Conservation (phyloP, 768 basidiomycete species). For the Kondoa subrosea region DNA sequence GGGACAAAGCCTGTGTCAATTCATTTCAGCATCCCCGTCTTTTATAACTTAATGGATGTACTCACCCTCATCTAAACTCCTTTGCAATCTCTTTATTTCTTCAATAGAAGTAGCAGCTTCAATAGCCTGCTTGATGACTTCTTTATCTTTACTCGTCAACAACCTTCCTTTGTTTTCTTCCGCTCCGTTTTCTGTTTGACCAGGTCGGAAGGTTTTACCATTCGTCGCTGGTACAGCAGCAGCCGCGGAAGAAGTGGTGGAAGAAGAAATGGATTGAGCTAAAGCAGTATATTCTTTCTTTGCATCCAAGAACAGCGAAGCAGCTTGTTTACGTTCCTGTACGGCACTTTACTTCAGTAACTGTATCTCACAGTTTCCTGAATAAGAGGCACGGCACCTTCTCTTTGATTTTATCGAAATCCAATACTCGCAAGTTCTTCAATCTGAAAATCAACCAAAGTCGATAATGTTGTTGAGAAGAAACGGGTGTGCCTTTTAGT, state of each 20-base stretch:
- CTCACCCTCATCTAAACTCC: constrained; percentile 66
- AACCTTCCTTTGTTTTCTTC: constrained; percentile 73
- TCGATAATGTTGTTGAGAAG: constrained; percentile 87
- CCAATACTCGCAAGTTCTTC: constrained; percentile 71
- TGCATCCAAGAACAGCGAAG: constrained; percentile 60
- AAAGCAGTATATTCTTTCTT: constrained; percentile 62
- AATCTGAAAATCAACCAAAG: constrained; percentile 86
- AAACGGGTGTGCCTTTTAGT: constrained; percentile 64
- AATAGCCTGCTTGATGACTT: constrained; percentile 69
- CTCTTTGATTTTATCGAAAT: constrained; percentile 86
- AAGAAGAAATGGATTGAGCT: constrained; percentile 50
- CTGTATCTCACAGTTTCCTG: no score
- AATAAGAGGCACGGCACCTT: constrained; percentile 44
- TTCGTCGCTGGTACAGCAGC: background rate
- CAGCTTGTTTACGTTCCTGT: constrained; percentile 64
- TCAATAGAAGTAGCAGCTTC: constrained; percentile 79
- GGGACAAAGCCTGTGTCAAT: constrained; percentile 2
- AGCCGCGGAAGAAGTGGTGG: constrained; percentile 10
- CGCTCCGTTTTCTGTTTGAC: constrained; percentile 26
- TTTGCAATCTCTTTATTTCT: constrained; percentile 66
- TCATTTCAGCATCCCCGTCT: background rate
- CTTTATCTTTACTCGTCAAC: constrained; percentile 81
- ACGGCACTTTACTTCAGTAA: constrained; percentile 3
- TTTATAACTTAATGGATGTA: constrained; percentile 38
- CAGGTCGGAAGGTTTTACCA: constrained; percentile 26